Conservation (phyloP, 805 yeast genomes). For the Ogataea allantospora region DNA sequence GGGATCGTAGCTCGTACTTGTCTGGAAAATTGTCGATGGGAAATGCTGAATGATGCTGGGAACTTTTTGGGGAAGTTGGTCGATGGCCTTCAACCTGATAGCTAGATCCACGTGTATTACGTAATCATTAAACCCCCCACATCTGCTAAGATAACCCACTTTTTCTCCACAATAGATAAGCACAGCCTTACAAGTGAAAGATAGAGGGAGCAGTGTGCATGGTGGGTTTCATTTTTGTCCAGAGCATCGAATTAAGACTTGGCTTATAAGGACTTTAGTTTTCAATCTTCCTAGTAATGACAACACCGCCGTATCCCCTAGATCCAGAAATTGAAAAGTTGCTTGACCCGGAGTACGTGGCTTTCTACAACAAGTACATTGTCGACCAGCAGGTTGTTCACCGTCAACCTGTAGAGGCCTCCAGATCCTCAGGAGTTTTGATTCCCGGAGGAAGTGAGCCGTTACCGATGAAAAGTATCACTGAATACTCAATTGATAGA, state of each 20-base stretch:
- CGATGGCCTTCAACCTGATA: too few species aligned
- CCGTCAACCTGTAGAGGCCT: slow-evolving; percentile 21
- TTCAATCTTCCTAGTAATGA: too few species aligned
- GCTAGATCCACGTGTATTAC: too few species aligned
- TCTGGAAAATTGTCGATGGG: slow-evolving; percentile 26
- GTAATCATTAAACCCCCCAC: too few species aligned
- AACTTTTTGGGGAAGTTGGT: slow-evolving; percentile 19
- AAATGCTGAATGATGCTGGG: slow-evolving; percentile 25
- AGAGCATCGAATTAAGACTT: too few species aligned
- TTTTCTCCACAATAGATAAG: too few species aligned
- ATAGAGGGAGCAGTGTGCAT: too few species aligned
- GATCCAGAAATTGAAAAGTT: background rate
- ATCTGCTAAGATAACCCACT: too few species aligned
- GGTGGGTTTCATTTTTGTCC: background rate
- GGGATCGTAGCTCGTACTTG: slow-evolving; percentile 18
- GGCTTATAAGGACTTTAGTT: too few species aligned
- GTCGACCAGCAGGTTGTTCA: slow-evolving; percentile 19
- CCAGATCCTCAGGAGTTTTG: slow-evolving; percentile 16
- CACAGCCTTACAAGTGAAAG: too few species aligned
- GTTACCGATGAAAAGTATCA: slow-evolving; percentile 17
- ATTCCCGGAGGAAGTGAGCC: slow-evolving; percentile 28
- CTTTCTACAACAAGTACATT: slow-evolving; percentile 20
- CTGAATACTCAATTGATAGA: slow-evolving; percentile 26
- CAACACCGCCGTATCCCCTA: slow-evolving; percentile 5
- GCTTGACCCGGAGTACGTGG: slow-evolving; percentile 25